phyloP scores from a whole-genome alignment of 2,329 filamentous ascomycete genomes.

The Aschersonia sp. region DNA sequence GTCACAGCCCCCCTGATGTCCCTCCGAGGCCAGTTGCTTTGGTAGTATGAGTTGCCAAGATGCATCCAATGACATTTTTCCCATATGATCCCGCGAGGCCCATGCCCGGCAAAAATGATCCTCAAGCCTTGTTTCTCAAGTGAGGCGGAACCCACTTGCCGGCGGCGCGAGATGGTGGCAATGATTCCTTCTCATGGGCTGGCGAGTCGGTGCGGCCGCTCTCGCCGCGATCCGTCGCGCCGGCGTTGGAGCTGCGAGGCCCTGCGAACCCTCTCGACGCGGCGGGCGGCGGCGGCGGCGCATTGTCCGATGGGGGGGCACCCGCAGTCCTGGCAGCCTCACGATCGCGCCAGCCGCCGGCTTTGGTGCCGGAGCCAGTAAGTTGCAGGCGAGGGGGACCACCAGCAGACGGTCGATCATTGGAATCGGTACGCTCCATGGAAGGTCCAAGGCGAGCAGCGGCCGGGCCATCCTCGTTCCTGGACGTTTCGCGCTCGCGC shows the following conservation, averaged over 20 bases:
- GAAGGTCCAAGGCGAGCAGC: constrained; percentile 13
- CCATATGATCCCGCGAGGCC: no score
- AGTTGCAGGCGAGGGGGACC: constrained; percentile 49
- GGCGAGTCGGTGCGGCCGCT: constrained; percentile 24
- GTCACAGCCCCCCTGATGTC: neutral
- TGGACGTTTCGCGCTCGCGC: constrained; percentile 24
- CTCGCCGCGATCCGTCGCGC: constrained; percentile 27
- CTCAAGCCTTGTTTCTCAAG: constrained; percentile 18
- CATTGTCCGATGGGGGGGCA: constrained; percentile 17
- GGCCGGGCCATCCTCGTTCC: constrained; percentile 13
- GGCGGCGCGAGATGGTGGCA: constrained; percentile 32
- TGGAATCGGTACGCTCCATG: constrained; percentile 32
- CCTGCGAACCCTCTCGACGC: constrained; percentile 19
- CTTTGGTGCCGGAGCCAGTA: constrained; percentile 42
- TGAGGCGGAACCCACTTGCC: constrained; percentile 47
- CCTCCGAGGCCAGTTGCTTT: no score
- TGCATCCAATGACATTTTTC: no score
- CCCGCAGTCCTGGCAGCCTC: constrained; percentile 36
- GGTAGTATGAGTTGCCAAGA: no score
- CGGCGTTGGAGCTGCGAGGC: constrained; percentile 18
- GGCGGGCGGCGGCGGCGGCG: constrained; percentile 30
- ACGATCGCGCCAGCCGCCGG: constrained; percentile 56
- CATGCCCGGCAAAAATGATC: no score
- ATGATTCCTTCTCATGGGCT: constrained; percentile 29
- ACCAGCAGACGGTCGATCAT: constrained; percentile 23